Evolutionary conservation across 495 filamentous ascomycete species (phyloP), one percentile per base, ranked within the genome.

Genomic region (Daldinia concentrica): DNA sequence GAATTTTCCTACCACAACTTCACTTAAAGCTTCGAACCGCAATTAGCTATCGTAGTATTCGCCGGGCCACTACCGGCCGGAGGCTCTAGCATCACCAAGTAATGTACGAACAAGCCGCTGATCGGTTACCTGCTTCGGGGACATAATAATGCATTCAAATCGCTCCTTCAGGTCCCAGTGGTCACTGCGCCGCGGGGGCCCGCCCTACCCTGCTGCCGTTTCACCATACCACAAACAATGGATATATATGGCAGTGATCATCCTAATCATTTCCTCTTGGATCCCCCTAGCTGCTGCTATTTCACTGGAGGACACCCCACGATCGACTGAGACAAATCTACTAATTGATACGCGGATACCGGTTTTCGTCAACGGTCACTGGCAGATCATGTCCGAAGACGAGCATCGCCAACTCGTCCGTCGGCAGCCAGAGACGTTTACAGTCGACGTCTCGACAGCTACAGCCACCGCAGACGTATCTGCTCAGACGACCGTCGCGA

Each of bases 321-420:
- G 62, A 36, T 78, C 82, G 61, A 69, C 71, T 54, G 76, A 81
- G 48, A 71, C 64, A 71, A 74, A 72, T 9, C 63, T 83, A 36
- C 61, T 79, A 11, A 73, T 84, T 63, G 81, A 82, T 72, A 72
- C 75, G 39, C 69, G 79, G 59, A 72, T 74, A 45, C 79, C 77
- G 11, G 57, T 76, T 61, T 71, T 74, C 30, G 52, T 76, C 14
- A 64, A 76, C 37, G 77, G 79, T 58, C 69, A 71, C 45, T 84
- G 82, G 82, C 72, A 73, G 37, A 77, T 82, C 75, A 63, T 81
- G 56, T 76, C 81, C 22, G 61, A 73, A 62, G 77, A 81, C 14
- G 76, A 79, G 48, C 57, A 73, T 52, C 69, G 70, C 50, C 65
- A 68, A 27, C 66, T 74, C 68, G 14, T 73, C 75, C 41, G 27